Conservation (phyloP, 2,329 filamentous ascomycete species). For the Clarireedia homoeocarpa region DNA sequence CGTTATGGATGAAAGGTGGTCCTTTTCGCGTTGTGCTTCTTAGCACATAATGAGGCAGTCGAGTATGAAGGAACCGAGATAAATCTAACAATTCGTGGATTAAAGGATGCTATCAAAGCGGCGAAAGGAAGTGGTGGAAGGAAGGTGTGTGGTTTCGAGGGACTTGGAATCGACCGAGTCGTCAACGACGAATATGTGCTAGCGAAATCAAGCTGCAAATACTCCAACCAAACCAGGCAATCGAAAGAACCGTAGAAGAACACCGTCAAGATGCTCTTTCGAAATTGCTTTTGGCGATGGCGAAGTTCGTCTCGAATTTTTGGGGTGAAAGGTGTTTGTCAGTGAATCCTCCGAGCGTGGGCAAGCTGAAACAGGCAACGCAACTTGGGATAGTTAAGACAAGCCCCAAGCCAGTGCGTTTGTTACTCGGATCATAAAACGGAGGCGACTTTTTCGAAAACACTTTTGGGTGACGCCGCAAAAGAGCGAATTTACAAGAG, state of each 20-base stretch:
- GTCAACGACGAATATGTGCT: slow-evolving; percentile 5
- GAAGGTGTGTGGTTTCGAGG: not conserved
- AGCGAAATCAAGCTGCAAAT: not conserved
- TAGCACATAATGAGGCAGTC: slow-evolving; percentile 5
- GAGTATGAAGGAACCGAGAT: not conserved
- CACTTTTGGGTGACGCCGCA: not conserved
- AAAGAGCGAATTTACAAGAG: not conserved
- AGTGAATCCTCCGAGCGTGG: not conserved
- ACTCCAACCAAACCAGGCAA: not conserved
- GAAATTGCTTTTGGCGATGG: not conserved
- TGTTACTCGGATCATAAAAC: not conserved
- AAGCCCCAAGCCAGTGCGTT: not conserved
- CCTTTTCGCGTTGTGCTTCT: slow-evolving; percentile 1
- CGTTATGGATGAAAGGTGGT: slow-evolving; percentile 3
- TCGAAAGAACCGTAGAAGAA: not conserved
- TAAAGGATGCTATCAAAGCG: slow-evolving; percentile 9
- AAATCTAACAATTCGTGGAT: not conserved
- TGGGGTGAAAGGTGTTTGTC: slow-evolving; percentile 4
- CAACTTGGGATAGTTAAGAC: not conserved
- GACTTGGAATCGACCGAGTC: not conserved
- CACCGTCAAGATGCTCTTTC: slow-evolving; percentile 9
- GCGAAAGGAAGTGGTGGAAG: slow-evolving; percentile 3
- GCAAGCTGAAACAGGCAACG: slow-evolving; percentile 8
- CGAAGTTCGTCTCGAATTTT: slow-evolving; percentile 2
- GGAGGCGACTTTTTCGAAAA: slow-evolving; percentile 1